Evolutionary conservation across 805 yeast genomes (phyloP), one percentile per base, ranked within the genome.

Genomic region (Isabelozyma rhagii): DNA sequence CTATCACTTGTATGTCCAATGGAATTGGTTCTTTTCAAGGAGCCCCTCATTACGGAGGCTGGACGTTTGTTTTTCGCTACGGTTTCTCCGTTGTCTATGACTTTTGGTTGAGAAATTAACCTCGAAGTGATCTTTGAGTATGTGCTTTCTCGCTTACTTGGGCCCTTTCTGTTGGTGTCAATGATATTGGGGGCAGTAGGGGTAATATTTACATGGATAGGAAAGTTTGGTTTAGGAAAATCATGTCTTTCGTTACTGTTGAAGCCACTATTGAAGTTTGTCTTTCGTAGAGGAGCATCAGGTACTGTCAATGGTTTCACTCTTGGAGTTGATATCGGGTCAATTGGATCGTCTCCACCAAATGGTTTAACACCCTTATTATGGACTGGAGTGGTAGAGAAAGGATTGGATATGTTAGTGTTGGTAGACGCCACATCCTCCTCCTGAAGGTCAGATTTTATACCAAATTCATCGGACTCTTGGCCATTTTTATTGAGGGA

Each of bases 71-170:
- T 44, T 14, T 40, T 48, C 39, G 36, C 47, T 21, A 40, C 44
- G 10, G 41, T 40, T n/a, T 41, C 29, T 18, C 31, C 41, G 28
- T 21, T 41, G 41, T 41, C 28, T n/a, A 31, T 47, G 3, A 45
- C 21, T 11, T 27, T 49, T 21, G 25, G 25, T 21, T 21, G 25
- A 5, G 25, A 21, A 8, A 74, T 72, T 38, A 79, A 63, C 45
- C 83, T 62, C 8, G 82, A 78, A 1, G 81, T 77, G 9, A 78
- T 75, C 50, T 69, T 72, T 0, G 82, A 68, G 41, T 76, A 71
- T 0, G 75, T 68, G 28, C 69, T 58, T 50, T 74, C 66, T 13
- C 60, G 52, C 43, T 59, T 64, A 40, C 47, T 52, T 21, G 25
- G 25, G 25, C 25, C 25, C 6, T 21, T 21, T 45, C 66, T 62